A percentile compares a stretch with the other conserved stretches of the same genome.
These are phyloP conservation scores for Tribonema minus DNA, from an alignment of 108 stramenopile species.

Conservation along the genomic window DNA sequence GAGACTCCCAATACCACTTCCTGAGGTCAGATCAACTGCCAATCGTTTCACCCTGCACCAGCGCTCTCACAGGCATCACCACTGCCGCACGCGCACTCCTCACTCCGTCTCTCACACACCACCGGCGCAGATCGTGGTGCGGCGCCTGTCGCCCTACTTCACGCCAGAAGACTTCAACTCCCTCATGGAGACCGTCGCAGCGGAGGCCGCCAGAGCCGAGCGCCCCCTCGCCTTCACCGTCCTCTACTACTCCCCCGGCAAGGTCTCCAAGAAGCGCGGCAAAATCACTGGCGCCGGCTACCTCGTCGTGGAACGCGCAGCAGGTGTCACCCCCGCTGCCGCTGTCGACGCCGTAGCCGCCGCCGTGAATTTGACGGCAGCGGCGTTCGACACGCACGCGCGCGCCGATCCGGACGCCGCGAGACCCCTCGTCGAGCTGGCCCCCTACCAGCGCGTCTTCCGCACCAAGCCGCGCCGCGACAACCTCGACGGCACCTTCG, in stretches of 20 bases:
- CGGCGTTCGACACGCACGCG: no score
- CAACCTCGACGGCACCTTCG: slow-evolving; percentile 18
- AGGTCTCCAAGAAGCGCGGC: slow-evolving; percentile 36
- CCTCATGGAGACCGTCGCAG: neutral
- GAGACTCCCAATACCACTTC: no score
- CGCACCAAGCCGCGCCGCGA: slow-evolving; percentile 25
- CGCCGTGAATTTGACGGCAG: no score
- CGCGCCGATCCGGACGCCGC: no score
- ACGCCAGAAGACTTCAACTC: slow-evolving; percentile 9
- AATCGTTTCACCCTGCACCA: no score
- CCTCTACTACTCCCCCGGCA: slow-evolving; percentile 29
- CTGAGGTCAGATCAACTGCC: no score
- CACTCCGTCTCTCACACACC: no score
- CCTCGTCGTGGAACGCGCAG: slow-evolving; percentile 6
- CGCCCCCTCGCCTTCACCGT: slow-evolving; percentile 6
- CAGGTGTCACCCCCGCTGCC: no score
- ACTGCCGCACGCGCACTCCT: no score
- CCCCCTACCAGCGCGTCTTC: slow-evolving; percentile 28
- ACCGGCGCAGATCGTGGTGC: slow-evolving; percentile 25
- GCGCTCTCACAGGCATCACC: no score
- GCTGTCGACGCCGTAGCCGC: no score
- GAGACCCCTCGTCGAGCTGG: slow-evolving; percentile 2
- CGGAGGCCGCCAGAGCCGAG: slow-evolving; percentile 14
- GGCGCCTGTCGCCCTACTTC: slow-evolving; percentile 19
- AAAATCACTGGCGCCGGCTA: slow-evolving; percentile 18